Base-by-base conservation (phyloP, 352 stramenopile species). In the Globisporangium abappressorium region DNA sequence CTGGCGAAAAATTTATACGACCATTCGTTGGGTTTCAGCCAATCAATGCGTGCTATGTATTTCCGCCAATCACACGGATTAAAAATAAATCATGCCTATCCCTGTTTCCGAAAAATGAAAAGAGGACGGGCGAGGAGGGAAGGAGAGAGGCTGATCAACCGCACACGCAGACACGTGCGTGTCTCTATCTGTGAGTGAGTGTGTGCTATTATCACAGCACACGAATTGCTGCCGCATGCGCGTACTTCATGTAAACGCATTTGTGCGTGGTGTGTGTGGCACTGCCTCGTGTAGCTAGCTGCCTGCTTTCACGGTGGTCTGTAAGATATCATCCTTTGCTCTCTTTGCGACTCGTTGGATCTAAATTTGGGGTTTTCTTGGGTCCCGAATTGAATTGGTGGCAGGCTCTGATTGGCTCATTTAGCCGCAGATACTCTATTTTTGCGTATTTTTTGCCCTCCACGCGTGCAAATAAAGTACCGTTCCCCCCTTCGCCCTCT, bases 391-490 rank as follows among this genome's bases (percentile, higher is more conserved):
- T 84, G 74, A 26, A 26, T 26, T 26, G 67, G 70, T 84, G 77
- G 71, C 77, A 85, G 67, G 30, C 33, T 60, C 59, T 84, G 74
- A 85, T 85, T 85, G 78, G 78, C 57, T 59, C 3, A 22, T 33
- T 41, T 46, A 2, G 28, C 30, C 41, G 18, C 49, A 60, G 66
- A 74, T 80, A 57, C 60, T 64, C 55, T 63, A 34, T 69, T 58
- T 69, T 66, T 58, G 47, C 28, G 12, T 33, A 9, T 54, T 60
- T n/a, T 60, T 66, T 58, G 47, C 47, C 14, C 28, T 12, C 18
- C 7, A 9, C 6, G 11, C 4, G 57, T 28, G 38, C 57, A 63
- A 53, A 63, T 64, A 64, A 64, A 64, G 59, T 54, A 3, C 59
- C 26, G 7, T 5, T 41, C 34, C 57, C 57, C 57, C 58, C 58